phyloP scores from a whole-genome alignment of 2,329 filamentous ascomycete genomes.

The Fusarium nelsonii region DNA sequence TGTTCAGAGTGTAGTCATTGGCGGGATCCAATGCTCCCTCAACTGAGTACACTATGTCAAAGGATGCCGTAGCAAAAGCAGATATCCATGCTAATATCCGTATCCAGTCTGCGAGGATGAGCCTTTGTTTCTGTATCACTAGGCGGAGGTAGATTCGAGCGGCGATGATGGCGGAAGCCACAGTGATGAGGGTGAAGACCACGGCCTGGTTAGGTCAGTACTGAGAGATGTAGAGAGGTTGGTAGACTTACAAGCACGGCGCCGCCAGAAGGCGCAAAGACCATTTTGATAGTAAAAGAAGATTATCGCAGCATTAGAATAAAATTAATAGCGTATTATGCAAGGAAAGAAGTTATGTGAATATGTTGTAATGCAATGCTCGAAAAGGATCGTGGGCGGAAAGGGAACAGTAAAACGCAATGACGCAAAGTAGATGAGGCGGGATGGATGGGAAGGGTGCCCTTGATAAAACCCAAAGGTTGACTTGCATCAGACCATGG shows the following conservation, averaged over 20 bases:
- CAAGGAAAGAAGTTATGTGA: not conserved
- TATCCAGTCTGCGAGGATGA: slow-evolving; percentile 21
- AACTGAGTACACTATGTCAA: slow-evolving; percentile 11
- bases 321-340: not conserved
- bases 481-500: not conserved
- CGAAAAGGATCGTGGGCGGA: not conserved
- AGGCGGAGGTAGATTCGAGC: slow-evolving; percentile 35
- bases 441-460: not conserved
- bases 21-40: slow-evolving; percentile 11
- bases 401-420: not conserved
- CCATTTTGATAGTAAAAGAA: not conserved
- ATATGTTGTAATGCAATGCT: not conserved
- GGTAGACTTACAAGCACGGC: slow-evolving; percentile 9
- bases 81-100: slow-evolving; percentile 23
- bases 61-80: slow-evolving; percentile 7
- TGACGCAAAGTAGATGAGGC: not conserved
- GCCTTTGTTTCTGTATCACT: slow-evolving; percentile 28
- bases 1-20: slow-evolving; percentile 28
- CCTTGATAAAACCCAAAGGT: not conserved
- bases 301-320: not conserved
- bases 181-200: not conserved
- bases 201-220: slow-evolving; percentile 5
- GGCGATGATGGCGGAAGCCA: slow-evolving; percentile 6
- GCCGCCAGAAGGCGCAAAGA: slow-evolving; percentile 19
- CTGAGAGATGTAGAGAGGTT: not conserved